Conservation (phyloP, 108 stramenopile species). For the Cyclotella choctawhatcheeana region DNA sequence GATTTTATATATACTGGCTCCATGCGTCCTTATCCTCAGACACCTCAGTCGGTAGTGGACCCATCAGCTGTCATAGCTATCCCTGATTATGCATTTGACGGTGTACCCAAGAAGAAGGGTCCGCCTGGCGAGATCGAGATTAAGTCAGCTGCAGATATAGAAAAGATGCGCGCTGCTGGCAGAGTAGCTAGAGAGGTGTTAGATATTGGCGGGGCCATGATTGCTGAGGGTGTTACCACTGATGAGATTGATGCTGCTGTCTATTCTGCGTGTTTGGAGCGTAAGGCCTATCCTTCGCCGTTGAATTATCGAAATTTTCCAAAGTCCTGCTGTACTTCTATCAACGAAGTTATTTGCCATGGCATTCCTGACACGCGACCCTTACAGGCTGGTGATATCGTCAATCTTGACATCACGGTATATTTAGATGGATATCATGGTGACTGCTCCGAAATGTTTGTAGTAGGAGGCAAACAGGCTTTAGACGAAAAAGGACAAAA, state of each 20-base stretch:
- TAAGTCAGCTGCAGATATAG: slow-evolving; percentile 89
- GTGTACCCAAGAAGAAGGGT: slow-evolving; percentile 58
- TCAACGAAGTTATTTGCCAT: slow-evolving; percentile 99
- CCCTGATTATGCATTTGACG: slow-evolving; percentile 87
- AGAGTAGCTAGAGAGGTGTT: slow-evolving; percentile 89
- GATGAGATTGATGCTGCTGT: slow-evolving; percentile 96
- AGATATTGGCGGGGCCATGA: slow-evolving; percentile 88
- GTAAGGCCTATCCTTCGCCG: slow-evolving; percentile 86
- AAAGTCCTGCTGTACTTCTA: slow-evolving; percentile 96
- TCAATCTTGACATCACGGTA: slow-evolving; percentile 96
- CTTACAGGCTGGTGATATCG: slow-evolving; percentile 91
- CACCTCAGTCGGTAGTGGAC: slow-evolving; percentile 65
- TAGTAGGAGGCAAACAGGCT: slow-evolving; percentile 84
- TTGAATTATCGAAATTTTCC: slow-evolving; percentile 98
- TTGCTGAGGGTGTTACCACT: slow-evolving; percentile 82
- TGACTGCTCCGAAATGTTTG: slow-evolving; percentile 98
- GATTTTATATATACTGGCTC: slow-evolving; percentile 79
- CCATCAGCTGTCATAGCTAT: slow-evolving; percentile 51
- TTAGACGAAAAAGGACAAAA: slow-evolving; percentile 57
- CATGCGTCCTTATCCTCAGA: slow-evolving; percentile 71
- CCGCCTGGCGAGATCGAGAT: slow-evolving; percentile 65
- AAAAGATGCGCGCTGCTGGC: slow-evolving; percentile 90
- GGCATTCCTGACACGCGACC: slow-evolving; percentile 96
- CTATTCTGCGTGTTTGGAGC: slow-evolving; percentile 75
- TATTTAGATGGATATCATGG: slow-evolving; percentile 96